Conservation (phyloP, 306 rosid genomes). For the Echinosophora koreensis region DNA sequence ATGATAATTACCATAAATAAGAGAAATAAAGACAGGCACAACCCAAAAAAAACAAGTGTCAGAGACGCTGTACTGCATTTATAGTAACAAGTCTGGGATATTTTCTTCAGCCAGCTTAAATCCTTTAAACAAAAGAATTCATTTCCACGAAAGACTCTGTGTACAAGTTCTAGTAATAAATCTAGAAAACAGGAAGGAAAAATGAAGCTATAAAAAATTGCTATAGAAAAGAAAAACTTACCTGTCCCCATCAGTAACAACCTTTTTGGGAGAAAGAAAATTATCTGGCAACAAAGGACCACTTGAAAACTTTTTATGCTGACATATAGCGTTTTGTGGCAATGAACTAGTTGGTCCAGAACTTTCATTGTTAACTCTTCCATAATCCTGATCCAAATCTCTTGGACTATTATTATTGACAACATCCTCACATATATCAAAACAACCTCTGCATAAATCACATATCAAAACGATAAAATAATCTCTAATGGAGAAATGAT, state of each 20-base stretch:
- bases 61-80: slow-evolving; percentile 9
- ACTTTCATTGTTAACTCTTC: slow-evolving; percentile 61
- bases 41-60: not conserved
- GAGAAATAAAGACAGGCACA: not conserved
- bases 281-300: slow-evolving; percentile 67
- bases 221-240: slow-evolving; percentile 40
- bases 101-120: slow-evolving; percentile 28
- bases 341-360: slow-evolving; percentile 60
- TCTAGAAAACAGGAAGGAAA: slow-evolving; percentile 20
- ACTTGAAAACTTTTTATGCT: slow-evolving; percentile 62
- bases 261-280: slow-evolving; percentile 59
- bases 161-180: not conserved
- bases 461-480: slow-evolving; percentile 26
- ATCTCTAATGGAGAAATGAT: slow-evolving; percentile 23
- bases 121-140: slow-evolving; percentile 12
- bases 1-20: slow-evolving; percentile 22
- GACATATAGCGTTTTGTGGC: slow-evolving; percentile 51
- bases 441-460: slow-evolving; percentile 76
- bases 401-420: slow-evolving; percentile 64
- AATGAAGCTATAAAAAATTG: slow-evolving; percentile 17
- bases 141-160: slow-evolving; percentile 14
- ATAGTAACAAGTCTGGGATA: slow-evolving; percentile 15
- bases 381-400: slow-evolving; percentile 61
- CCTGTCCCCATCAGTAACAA: slow-evolving; percentile 71
- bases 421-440: slow-evolving; percentile 73